Evolutionary conservation across 1,139 yeast genomes (phyloP), one percentile per base, ranked within the genome.

Genomic region (Entelexis sorbosivorans): DNA sequence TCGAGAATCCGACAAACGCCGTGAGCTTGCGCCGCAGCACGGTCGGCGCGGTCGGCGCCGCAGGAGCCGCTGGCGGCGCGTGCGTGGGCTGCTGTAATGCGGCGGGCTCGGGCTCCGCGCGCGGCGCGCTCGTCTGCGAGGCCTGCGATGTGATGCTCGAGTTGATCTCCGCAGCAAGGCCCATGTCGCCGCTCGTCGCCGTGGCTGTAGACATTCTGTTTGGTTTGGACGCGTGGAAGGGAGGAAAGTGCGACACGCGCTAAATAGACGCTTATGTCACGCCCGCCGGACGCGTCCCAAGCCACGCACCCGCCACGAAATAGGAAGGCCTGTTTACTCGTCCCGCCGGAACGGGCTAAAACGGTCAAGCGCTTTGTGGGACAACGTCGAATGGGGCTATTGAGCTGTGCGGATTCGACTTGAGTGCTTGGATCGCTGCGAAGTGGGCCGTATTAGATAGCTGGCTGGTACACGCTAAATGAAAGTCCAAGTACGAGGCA

Each of bases 1-100:
- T 93, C 61, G 97, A 96, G 70, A 93, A 91, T 4, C 99, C 99
- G 54, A 93, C 98, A 66, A 83, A 89, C 7, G 95, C 94, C 60
- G 81, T 84, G 61, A 89, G 78, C 64, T 86, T 86, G 61, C 94
- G 81, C 62, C 83, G 82, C 62, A 87, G 79, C 55, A 87, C 73
- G 63, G 73, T 40, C n/a, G 62, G 60, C 46, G 53, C 57, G 26
- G 35, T 32, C 26, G 52, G 58, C 22, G 19, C 46, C 35, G 48
- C 40, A 13, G 47, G 22, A 13, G 39, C 34, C 8, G 44, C 48
- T 20, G 47, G 33, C 17, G 46, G 31, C 28, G 22, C 50, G 14
- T 20, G 42, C 35, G 34, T 13, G 42, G 46, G 34, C 38, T 32
- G 45, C 6, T 16, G 40, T 34, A 9, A 35, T 16, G 38, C 40